Base-by-base conservation (phyloP, 139 green algal species). In the Protoeuglena noctilucae region DNA sequence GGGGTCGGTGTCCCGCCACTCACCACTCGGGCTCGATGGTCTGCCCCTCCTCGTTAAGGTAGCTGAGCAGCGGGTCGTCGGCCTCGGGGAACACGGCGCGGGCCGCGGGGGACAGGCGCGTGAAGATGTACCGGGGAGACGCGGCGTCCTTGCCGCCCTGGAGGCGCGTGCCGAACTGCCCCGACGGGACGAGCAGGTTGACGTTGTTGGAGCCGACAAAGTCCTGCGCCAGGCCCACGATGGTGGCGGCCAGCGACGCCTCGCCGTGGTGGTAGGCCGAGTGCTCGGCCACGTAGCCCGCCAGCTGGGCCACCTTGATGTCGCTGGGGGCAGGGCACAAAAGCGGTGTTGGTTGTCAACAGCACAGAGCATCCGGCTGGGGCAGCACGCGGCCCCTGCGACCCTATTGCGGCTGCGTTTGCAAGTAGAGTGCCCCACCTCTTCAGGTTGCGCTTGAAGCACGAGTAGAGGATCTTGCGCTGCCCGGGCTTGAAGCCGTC, bases 201-300 rank as follows among this genome's bases (percentile, higher is more conserved):
- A 99, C 71, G 77, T 99, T 99, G 78, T 99, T 98, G 72, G 61
- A 82, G 45, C 92, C 92, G 48, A 95, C 82, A 66, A 93, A 98
- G 70, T 95, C 76, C 71, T 98, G 68, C 18, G 87, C 87, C 28
- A 96, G 62, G 51, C 79, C 75, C 19, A 94, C 65, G 57, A 96
- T 96, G 53, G 90, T 93, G 45, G 51, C 58, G 34, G 71, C 57
- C 61, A 99, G 64, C 53, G 66, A 86, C 5, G 72, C 54, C 70
- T 99, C 92, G 53, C 91, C 92, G 66, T 99, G 92, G 68, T 99
- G 92, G 74, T 99, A 99, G n/a, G 89, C 92, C 6, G 82, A 83
- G 64, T 97, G 82, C 70, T 97, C 88, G 1, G 82, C 79, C 24
- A 99, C 89, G 64, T 96, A 96, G 18, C 87, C 92, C 16, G 80